These are phyloP conservation scores for Neofusicoccum umdonicola DNA, from an alignment of 2,329 filamentous ascomycete species.

Conservation along the genomic window DNA sequence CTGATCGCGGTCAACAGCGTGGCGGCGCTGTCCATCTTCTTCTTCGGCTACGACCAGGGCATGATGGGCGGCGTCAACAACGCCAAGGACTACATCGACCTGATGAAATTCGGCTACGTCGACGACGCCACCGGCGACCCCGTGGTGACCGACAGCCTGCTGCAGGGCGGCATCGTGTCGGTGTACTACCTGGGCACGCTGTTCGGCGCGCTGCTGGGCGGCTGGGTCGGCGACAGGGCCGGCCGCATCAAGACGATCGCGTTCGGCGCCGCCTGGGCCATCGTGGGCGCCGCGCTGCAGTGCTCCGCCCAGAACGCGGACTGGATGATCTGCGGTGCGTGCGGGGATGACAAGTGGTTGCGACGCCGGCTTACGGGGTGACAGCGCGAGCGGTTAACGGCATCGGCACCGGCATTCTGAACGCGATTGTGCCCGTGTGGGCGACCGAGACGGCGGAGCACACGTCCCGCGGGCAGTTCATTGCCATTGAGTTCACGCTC, in stretches of 20 bases:
- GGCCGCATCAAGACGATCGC: constrained; percentile 31
- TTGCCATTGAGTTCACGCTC: constrained; percentile 70
- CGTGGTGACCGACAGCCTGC: constrained; percentile 25
- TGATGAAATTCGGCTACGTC: constrained; percentile 31
- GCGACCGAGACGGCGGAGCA: constrained; percentile 68
- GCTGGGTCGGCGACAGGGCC: constrained; percentile 27
- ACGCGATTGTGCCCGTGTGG: constrained; percentile 70
- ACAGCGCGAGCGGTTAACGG: constrained; percentile 60
- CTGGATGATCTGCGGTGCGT: constrained; percentile 66
- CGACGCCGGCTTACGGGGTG: neutral
- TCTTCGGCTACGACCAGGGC: constrained; percentile 35
- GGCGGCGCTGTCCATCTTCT: constrained; percentile 31
- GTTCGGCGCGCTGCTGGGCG: constrained; percentile 27
- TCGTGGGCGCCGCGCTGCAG: constrained; percentile 60
- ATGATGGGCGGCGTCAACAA: constrained; percentile 36
- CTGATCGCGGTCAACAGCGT: constrained; percentile 33
- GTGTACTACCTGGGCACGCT: constrained; percentile 33
- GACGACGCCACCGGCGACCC: constrained; percentile 26
- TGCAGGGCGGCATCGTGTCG: constrained; percentile 34
- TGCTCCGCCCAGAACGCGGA: constrained; percentile 62
- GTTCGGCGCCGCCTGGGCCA: constrained; percentile 26
- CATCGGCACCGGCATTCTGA: constrained; percentile 67
- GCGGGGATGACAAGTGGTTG: too few relatives aligned
- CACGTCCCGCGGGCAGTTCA: constrained; percentile 65
- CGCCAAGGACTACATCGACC: constrained; percentile 30